phyloP scores from a whole-genome alignment of 129 eudicot species.

The Sambucus nigra region DNA sequence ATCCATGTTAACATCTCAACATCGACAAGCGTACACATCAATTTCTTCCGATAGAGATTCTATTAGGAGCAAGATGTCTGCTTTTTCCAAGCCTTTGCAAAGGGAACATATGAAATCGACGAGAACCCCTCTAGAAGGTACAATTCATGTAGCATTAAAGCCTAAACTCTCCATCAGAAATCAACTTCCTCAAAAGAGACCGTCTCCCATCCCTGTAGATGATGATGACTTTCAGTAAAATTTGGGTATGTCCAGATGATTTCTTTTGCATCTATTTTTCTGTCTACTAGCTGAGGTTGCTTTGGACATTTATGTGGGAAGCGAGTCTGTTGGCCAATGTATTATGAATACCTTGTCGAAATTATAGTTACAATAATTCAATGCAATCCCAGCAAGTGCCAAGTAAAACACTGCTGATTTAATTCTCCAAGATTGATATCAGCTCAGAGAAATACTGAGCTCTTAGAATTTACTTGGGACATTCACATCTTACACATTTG shows the following conservation, averaged over 20 bases:
- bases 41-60: conserved; percentile 24
- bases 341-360: not conserved
- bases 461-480: not conserved
- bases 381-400: not conserved
- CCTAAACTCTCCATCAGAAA: conserved; percentile 23
- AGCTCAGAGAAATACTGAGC: not conserved
- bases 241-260: conserved; percentile 6
- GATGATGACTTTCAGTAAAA: conserved; percentile 33
- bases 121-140: conserved; percentile 38
- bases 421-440: not conserved
- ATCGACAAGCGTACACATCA: conserved; percentile 25
- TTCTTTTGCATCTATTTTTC: not conserved
- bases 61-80: conserved; percentile 26
- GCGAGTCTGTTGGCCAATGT: not conserved
- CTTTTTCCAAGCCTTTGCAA: conserved; percentile 33
- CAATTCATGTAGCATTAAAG: conserved; percentile 23
- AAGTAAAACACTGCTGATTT: not conserved
- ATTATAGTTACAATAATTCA: not conserved
- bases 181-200: conserved; percentile 51
- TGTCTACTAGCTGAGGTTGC: not conserved
- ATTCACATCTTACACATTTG: too few relatives aligned
- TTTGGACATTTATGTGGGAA: not conserved
- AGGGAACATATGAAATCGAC: conserved; percentile 25
- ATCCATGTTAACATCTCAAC: conserved; percentile 20
- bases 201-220: conserved; percentile 29